A percentile compares a stretch with the other conserved stretches of the same genome.
Conservation (phyloP, 1,284 basidiomycete genomes). For the Cutaneotrichosporon spelunceum region DNA sequence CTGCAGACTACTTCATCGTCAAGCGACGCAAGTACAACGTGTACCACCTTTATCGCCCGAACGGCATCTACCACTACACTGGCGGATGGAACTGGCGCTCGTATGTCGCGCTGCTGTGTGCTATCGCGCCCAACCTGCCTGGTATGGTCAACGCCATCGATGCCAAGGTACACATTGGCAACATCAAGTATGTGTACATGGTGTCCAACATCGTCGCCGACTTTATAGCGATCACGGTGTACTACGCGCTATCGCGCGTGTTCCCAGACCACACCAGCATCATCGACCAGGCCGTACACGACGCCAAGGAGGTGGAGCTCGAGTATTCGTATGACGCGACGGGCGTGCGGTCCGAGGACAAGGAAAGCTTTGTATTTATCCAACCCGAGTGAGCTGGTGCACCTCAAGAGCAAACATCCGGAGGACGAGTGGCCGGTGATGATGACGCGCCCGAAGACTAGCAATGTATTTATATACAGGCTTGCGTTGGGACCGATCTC, state of each 20-base stretch:
- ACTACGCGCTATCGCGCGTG: slow-evolving; percentile 59
- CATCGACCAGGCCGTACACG: slow-evolving; percentile 62
- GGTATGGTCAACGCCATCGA: slow-evolving; percentile 50
- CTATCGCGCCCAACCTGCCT: slow-evolving; percentile 75
- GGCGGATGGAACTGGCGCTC: slow-evolving; percentile 67
- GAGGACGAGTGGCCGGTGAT: background rate
- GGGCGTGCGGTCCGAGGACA: background rate
- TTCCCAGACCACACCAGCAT: slow-evolving; percentile 60
- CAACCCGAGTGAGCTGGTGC: background rate
- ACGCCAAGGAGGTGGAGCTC: slow-evolving; percentile 17
- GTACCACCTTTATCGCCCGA: slow-evolving; percentile 39
- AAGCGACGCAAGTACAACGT: slow-evolving; percentile 37
- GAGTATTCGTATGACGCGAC: background rate
- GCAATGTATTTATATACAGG: too few relatives aligned
- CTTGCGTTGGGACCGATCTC: too few relatives aligned
- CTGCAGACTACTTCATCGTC: slow-evolving; percentile 39
- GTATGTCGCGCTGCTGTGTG: slow-evolving; percentile 55
- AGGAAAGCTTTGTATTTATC: background rate
- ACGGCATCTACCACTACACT: slow-evolving; percentile 41
- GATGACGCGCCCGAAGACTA: background rate
- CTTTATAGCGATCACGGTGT: slow-evolving; percentile 60
- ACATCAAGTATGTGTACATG: slow-evolving; percentile 58
- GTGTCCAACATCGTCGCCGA: slow-evolving; percentile 33
- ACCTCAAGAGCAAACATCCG: background rate
- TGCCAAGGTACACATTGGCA: slow-evolving; percentile 57